Base-by-base conservation (phyloP, 495 filamentous ascomycete species). In the Clohesyomyces aquaticus region DNA sequence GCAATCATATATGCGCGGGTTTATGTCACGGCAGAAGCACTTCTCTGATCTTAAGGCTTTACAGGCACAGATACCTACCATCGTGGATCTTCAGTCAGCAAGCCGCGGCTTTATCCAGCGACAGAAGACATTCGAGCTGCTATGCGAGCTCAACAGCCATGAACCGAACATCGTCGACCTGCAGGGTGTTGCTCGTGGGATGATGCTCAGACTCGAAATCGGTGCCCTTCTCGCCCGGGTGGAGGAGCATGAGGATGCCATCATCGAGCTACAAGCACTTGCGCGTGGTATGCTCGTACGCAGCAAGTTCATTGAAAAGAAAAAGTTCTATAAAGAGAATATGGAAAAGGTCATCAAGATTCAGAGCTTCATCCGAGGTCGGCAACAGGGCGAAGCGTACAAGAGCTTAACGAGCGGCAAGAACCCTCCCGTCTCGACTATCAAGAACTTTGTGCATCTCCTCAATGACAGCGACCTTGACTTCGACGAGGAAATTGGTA, bases 271-370 rank as follows among this genome's bases (percentile, higher is more conserved):
- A 4, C 95, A 99, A 72, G 81, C 91, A 11, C 80, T 83, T 4
- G 84, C 87, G 4, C 84, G 90, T 68, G 94, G 88, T 23, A 84
- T 81, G 62, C 67, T 96, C 12, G 82, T 98, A 55, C 83, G 93
- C 45, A 80, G 77, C 23, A 81, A 80, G 28, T 98, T 96, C 69
- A 85, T 82, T 43, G 90, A 91, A 69, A 94, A 96, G 79, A 86
- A 89, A 65, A 86, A 84, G 12, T 93, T 91, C 76, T 98, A 92
- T 77, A 85, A 88, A 55, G 86, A 93, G 75, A 98, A 98, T 68
- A 98, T 98, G 95, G 87, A 96, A 68, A 98, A 94, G 78, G 95
- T 98, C 19, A 87, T 98, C 77, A 98, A 98, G 76, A 88, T 97
- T 55, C 94, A 98, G 75, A 98, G 94, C 73, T 96, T 96, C 65